Base-by-base conservation (phyloP, 2,329 filamentous ascomycete genomes). In the Pseudocercospora vitis region DNA sequence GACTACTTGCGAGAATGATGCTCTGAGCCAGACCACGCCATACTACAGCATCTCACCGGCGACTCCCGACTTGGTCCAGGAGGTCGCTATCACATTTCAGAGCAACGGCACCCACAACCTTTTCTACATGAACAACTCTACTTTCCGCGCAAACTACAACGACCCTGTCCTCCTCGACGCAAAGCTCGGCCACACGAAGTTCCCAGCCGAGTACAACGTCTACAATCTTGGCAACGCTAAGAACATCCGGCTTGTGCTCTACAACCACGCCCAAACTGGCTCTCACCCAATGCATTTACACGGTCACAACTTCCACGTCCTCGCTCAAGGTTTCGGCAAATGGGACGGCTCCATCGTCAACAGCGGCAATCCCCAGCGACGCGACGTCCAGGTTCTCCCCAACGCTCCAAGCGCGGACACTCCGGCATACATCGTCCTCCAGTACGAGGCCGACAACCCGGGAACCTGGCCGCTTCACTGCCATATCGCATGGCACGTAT, bases 261-360 rank as follows among this genome's bases (percentile, higher is more conserved):
- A 65, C 71, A 61, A 67, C 65, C 61, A 67, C 21, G 59, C 56
- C 31, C 57, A 37, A 33, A 63, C 35, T 37, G 66, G 16, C 60
- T 88, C 74, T 82, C 75, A 78, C 46, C 74, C 75, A 3, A 77
- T 78, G 73, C 73, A 75, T 61, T 58, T 78, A 11, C 76, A 78
- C 68, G 74, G 76, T n/a, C 76, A 78, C 61, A 74, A 78, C 61
- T 73, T 77, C 64, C 73, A 65, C 69, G 64, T 67, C 61, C 70
- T 78, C 2, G 71, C 70, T 9, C 66, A 70, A 48, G 75, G 75
- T n/a, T 35, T 50, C 0, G 76, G 74, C 9, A 62, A 55, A 9
- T 75, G 70, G 70, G 64, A 72, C 48, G 70, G 70, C 28, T 59
- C 61, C 5, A 64, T 77, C 28, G 62, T 60, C 63, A 76, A 77